Evolutionary conservation across 73 alveolate species (phyloP), one percentile per base, ranked within the genome.

Genomic region (Blepharisma stoltei): DNA sequence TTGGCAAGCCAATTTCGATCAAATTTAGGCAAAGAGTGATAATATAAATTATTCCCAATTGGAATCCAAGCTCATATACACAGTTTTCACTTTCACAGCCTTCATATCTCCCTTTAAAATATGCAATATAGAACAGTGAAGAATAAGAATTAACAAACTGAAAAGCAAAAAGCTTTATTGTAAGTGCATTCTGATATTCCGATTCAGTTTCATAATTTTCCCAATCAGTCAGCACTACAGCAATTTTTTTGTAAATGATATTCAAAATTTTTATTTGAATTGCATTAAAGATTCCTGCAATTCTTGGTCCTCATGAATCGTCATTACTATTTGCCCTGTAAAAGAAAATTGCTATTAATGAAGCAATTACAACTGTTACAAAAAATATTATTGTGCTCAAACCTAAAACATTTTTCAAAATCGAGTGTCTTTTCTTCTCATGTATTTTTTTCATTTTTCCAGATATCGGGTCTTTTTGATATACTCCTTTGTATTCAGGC

Each of bases 171-270:
- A 60, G 11, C 48, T 60, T 60, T 0, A 20, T 11, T 18, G 41
- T 14, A 23, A 60, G 48, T 8, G 38, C 21, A 4, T 60, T 21
- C 14, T 60, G n/a, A 60, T 60, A 60, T 60, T 60, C 54, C 14
- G 32, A 11, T 27, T 20, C 76, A 60, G 76, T 60, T 60, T 27
- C 48, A 60, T 4, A 60, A 23, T 60, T 60, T 60, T 60, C 76
- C 76, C 76, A 60, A 18, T 60, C 76, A 60, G 32, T 60, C 76
- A 60, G 3, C 32, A 14, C 18, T 60, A 11, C 21, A n/a, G 49
- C 76, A 23, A 60, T 23, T 23, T 60, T 23, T 60, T 60, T 11
- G 49, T 23, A 60, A n/a, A 60, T 60, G 21, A 60, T 23, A 27
- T 60, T 60, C 54, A 60, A 11, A 60, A 60, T 60, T 11, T n/a